phyloP scores from a whole-genome alignment of 1,284 basidiomycete species.

The Tilletia horrida region DNA sequence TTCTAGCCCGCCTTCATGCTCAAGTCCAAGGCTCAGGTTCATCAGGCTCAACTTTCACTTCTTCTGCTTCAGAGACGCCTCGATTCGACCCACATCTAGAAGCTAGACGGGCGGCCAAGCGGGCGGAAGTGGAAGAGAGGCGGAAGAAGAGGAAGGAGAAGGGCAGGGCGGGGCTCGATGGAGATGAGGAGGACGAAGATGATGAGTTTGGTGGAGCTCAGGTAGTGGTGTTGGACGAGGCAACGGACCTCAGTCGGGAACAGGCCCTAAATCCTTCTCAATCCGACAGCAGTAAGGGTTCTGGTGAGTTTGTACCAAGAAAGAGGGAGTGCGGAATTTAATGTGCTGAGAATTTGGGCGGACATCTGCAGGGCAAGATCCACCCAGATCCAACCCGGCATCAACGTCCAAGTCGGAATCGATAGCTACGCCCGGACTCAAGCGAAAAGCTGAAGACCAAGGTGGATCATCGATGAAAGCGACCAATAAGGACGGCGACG shows the following conservation, averaged over 20 bases:
- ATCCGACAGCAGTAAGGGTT: too few species aligned
- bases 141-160: neutral
- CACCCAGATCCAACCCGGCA: too few species aligned
- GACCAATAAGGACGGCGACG: neutral
- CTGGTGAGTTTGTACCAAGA: too few species aligned
- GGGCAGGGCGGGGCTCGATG: neutral
- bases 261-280: neutral
- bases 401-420: neutral
- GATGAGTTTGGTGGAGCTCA: slow-evolving; percentile 12
- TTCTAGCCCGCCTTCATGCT: slow-evolving; percentile 11
- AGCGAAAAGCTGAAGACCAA: slow-evolving; percentile 7
- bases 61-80: neutral
- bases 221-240: slow-evolving; percentile 12
- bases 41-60: neutral
- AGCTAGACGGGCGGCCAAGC: neutral
- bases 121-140: slow-evolving; percentile 1
- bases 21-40: slow-evolving; percentile 9
- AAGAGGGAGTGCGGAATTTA: too few species aligned
- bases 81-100: slow-evolving; percentile 4
- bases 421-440: neutral
- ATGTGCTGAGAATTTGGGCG: too few species aligned
- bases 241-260: slow-evolving; percentile 9
- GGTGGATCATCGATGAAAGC: neutral
- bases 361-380: too few species aligned
- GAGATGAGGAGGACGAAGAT: slow-evolving; percentile 16